These are phyloP conservation scores for Xylogone sp. DNA, from an alignment of 2,329 filamentous ascomycete species.

Conservation along the genomic window DNA sequence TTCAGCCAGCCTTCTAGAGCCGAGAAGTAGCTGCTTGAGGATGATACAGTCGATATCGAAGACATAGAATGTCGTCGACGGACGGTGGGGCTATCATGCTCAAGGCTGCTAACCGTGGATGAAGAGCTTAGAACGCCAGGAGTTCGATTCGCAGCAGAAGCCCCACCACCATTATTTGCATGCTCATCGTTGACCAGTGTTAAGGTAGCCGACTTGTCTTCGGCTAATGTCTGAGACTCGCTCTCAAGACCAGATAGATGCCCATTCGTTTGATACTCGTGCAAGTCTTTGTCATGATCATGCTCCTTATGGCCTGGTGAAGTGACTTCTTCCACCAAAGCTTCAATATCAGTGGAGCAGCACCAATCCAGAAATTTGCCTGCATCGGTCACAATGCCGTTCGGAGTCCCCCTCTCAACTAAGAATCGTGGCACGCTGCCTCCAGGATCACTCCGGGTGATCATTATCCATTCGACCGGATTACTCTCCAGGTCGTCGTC, in stretches of 20 bases:
- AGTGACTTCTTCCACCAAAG: constrained; percentile 14
- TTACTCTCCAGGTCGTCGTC: constrained; percentile 50
- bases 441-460: constrained; percentile 69
- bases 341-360: constrained; percentile 34
- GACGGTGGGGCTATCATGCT: neutral
- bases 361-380: constrained; percentile 70
- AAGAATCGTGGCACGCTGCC: constrained; percentile 69
- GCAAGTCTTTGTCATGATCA: constrained; percentile 24
- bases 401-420: constrained; percentile 66
- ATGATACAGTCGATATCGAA: constrained; percentile 36
- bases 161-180: no score
- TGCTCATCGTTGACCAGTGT: constrained; percentile 8
- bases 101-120: neutral
- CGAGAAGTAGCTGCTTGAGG: constrained; percentile 47
- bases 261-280: constrained; percentile 27
- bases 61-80: constrained; percentile 18
- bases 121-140: neutral
- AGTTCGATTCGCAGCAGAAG: neutral
- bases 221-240: neutral
- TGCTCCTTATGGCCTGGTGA: constrained; percentile 13
- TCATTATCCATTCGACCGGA: constrained; percentile 73
- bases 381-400: constrained; percentile 61
- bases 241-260: constrained; percentile 22
- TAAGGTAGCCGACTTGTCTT: neutral
- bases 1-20: constrained; percentile 27